A percentile compares a stretch with the other conserved stretches of the same genome.
These are phyloP conservation scores for Curvularia sp. DNA, from an alignment of 2,329 filamentous ascomycete genomes.

Conservation along the genomic window DNA sequence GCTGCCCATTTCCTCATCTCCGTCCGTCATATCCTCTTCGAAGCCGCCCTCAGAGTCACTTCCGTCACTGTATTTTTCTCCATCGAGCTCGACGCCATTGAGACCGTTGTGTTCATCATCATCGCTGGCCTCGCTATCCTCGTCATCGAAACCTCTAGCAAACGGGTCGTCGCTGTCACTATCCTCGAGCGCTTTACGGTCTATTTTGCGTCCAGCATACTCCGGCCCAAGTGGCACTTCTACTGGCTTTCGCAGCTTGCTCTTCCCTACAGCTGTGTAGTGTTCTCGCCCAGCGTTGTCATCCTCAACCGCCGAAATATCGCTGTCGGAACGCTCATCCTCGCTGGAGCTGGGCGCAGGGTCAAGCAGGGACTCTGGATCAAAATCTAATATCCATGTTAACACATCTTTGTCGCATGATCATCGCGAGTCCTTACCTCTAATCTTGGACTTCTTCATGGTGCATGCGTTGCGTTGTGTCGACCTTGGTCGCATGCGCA, in stretches of 20 bases:
- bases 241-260: constrained; percentile 78
- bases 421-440: constrained; percentile 22
- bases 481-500: constrained; percentile 6
- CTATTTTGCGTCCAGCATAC: constrained; percentile 80
- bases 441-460: constrained; percentile 44
- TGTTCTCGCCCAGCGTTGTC: constrained; percentile 77
- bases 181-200: constrained; percentile 66
- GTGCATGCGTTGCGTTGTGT: constrained; percentile 8
- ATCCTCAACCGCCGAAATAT: constrained; percentile 48
- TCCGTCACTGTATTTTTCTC: constrained; percentile 33
- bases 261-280: constrained; percentile 84
- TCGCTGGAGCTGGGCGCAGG: constrained; percentile 64
- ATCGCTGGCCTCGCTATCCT: constrained; percentile 51
- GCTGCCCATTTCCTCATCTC: constrained; percentile 54
- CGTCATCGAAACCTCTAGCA: constrained; percentile 53
- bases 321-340: constrained; percentile 62
- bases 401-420: background rate
- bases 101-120: constrained; percentile 25
- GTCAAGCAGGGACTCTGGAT: constrained; percentile 73
- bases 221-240: constrained; percentile 73
- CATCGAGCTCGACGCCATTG: constrained; percentile 18
- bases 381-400: constrained; percentile 66
- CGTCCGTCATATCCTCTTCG: constrained; percentile 46
- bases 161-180: constrained; percentile 63
- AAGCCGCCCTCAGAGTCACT: constrained; percentile 51